Conservation (phyloP, 1,139 yeast genomes). For the Diutina ranongensis region DNA sequence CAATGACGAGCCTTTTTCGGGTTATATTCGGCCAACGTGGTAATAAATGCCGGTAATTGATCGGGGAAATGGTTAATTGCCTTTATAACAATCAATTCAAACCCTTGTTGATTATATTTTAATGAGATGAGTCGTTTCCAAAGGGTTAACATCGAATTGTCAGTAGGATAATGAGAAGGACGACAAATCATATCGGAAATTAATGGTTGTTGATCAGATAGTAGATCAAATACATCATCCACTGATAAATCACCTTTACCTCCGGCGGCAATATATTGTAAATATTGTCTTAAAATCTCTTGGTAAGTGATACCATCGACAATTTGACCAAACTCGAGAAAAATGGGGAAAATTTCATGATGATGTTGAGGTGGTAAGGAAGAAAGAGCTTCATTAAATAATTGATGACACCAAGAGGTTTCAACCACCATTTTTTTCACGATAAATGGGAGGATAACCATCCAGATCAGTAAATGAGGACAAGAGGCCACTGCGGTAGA, state of each 20-base stretch:
- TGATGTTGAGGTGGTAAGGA: not conserved
- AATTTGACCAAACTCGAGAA: not conserved
- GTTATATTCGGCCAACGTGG: slow-evolving; percentile 39
- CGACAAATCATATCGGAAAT: not conserved
- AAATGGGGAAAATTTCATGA: not conserved
- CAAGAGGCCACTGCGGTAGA: not conserved
- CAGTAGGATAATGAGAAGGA: not conserved
- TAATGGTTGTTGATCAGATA: not conserved
- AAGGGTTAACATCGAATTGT: not conserved
- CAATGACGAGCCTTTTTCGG: slow-evolving; percentile 29
- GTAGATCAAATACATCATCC: not conserved
- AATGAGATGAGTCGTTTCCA: not conserved
- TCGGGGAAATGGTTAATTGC: slow-evolving; percentile 46
- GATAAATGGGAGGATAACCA: not conserved
- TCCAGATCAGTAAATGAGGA: not conserved
- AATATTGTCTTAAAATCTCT: not conserved
- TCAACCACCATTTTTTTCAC: not conserved
- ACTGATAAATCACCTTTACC: not conserved
- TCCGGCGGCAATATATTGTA: not conserved
- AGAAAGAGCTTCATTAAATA: not conserved
- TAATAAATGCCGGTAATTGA: slow-evolving; percentile 41
- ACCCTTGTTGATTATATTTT: slow-evolving; percentile 7
- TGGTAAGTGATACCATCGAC: not conserved
- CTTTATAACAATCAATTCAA: slow-evolving; percentile 23
- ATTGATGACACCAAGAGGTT: not conserved